Percentiles rank a stretch among this genome's conserved stretches.
Conservation (phyloP, 75 land plant genomes). For the Cryptomeria japonica region DNA sequence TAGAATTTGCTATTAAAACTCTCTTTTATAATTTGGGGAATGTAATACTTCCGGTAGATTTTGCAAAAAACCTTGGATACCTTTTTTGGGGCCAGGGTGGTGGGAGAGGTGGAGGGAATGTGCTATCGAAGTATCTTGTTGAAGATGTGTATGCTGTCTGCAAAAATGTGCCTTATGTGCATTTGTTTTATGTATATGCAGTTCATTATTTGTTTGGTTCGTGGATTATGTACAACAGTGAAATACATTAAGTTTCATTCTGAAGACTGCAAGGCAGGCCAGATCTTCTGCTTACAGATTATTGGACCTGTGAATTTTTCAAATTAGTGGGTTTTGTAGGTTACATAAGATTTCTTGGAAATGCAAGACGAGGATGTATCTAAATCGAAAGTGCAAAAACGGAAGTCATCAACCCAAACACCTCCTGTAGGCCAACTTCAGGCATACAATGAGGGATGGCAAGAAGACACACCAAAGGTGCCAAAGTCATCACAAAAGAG, state of each 20-base stretch:
- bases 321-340: background rate
- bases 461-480: slow-evolving; percentile 10
- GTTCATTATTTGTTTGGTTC: background rate
- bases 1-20: too few species aligned
- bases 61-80: background rate
- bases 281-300: background rate
- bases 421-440: background rate
- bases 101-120: background rate
- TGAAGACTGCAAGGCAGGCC: background rate
- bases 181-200: background rate
- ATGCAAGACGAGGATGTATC: background rate
- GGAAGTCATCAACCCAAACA: background rate
- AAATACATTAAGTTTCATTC: background rate
- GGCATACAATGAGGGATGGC: background rate
- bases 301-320: background rate
- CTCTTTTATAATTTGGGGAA: background rate
- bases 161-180: background rate
- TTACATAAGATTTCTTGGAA: background rate
- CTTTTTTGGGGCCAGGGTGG: too few species aligned
- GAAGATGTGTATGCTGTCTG: background rate
- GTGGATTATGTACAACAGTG: background rate
- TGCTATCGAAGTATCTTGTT: background rate
- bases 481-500: slow-evolving; percentile 32
- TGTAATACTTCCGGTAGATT: background rate
- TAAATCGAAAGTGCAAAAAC: background rate